A percentile compares a stretch with the other conserved stretches of the same genome.
These are phyloP conservation scores for Wickerhamomyces strasburgensis DNA, from an alignment of 805 yeast genomes.

Conservation along the genomic window DNA sequence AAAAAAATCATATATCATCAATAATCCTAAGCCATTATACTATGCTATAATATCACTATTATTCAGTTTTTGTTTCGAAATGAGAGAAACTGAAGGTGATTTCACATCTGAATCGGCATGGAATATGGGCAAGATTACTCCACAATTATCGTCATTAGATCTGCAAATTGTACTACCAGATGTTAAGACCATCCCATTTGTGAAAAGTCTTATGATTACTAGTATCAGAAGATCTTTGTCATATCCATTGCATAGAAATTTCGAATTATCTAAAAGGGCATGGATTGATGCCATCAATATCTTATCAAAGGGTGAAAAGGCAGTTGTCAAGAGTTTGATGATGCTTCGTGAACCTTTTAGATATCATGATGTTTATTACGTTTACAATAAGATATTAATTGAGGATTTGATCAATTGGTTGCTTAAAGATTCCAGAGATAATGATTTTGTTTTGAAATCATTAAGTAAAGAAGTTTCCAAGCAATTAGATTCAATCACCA, in stretches of 20 bases:
- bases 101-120: constrained; percentile 86
- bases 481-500: constrained; percentile 34
- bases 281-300: constrained; percentile 73
- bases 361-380: constrained; percentile 78
- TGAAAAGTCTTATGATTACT: constrained; percentile 54
- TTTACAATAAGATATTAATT: constrained; percentile 69
- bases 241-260: constrained; percentile 77
- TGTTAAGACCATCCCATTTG: constrained; percentile 26
- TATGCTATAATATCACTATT: constrained; percentile 60
- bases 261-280: constrained; percentile 48
- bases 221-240: constrained; percentile 68
- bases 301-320: constrained; percentile 64
- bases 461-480: constrained; percentile 60
- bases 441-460: constrained; percentile 52
- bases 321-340: constrained; percentile 55
- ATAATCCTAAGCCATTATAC: constrained; percentile 52
- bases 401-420: constrained; percentile 80
- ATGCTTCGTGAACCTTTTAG: constrained; percentile 69
- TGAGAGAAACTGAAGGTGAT: constrained; percentile 65
- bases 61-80: constrained; percentile 72
- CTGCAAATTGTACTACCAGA: constrained; percentile 39
- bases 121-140: constrained; percentile 84
- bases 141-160: constrained; percentile 74
- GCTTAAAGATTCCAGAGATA: constrained; percentile 48
- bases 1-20: constrained; percentile 50